Base-by-base conservation (phyloP, 208 protist species). In the Porcisia hertigi region DNA sequence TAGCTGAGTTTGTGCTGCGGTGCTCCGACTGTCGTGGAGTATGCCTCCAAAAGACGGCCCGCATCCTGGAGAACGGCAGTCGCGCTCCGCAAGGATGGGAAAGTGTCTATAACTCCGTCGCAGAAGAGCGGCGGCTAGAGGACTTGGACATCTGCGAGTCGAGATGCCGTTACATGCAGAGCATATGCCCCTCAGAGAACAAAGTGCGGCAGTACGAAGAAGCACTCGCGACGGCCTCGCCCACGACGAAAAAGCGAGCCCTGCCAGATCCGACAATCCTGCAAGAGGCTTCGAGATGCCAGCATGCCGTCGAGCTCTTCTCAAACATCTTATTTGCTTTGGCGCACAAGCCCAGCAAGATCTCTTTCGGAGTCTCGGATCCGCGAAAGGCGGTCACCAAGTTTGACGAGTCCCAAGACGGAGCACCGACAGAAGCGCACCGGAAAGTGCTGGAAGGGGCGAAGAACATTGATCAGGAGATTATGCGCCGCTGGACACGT, bases 341-440 rank as follows among this genome's bases (percentile, higher is more conserved):
- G 23, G 85, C 90, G n/a, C 90, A 94, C 76, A 94, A 94, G 69
- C 90, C 90, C 3, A 94, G 90, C 71, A 94, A 94, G 55, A 81
- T 94, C 3, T 77, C 77, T 7, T 94, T 94, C 79, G 79, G 25
- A 0, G 73, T 30, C 7, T 70, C 65, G 16, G 62, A 66, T 55
- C 71, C 18, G 18, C 30, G 25, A 49, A 70, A 64, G 8, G 78
- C 58, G 5, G 54, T 47, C 18, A 58, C 57, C 39, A 72, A 60
- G 43, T 60, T 57, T 43, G 65, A 60, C 58, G 81, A 78, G 45
- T 7, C 60, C 43, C 69, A 69, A 18, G 80, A 76, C 63, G 75
- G 70, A 55, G 80, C 74, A 16, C 74, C 85, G 34, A 86, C 86
- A 6, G 86, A 88, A 69, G 77, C 76, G 47, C 85, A 92, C 57